phyloP scores from a whole-genome alignment of 106 monocot species.

The Narthecium ossifragum region DNA sequence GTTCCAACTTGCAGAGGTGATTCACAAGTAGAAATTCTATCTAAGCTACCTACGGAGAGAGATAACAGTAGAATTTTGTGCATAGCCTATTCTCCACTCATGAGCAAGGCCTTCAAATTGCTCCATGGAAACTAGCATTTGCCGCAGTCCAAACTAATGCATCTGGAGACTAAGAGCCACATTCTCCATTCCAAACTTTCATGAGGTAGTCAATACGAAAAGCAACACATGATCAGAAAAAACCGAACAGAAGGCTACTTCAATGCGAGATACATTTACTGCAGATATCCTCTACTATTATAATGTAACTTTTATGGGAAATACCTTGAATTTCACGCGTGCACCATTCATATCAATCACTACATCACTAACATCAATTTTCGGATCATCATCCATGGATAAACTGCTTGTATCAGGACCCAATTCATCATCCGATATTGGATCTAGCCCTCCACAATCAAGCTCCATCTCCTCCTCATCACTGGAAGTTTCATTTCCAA shows the following conservation, averaged over 20 bases:
- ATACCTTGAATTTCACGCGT: constrained; percentile 50
- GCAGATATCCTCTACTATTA: not conserved
- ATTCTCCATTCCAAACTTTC: too few relatives aligned
- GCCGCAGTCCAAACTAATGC: too few relatives aligned
- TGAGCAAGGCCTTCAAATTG: too few relatives aligned
- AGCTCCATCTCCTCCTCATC: constrained; percentile 17
- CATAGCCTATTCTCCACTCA: too few relatives aligned
- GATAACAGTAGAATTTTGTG: too few relatives aligned
- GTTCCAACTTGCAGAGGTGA: not conserved
- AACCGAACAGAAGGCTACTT: not conserved
- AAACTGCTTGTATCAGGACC: constrained; percentile 12
- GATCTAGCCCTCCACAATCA: constrained; percentile 21
- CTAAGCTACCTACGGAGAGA: not conserved
- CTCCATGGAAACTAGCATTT: too few relatives aligned
- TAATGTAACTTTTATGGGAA: not conserved
- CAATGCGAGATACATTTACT: not conserved
- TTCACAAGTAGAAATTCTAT: not conserved
- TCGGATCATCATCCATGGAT: constrained; percentile 6
- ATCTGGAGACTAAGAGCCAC: too few relatives aligned
- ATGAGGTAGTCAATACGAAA: too few relatives aligned
- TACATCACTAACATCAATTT: constrained; percentile 30
- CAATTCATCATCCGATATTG: constrained; percentile 8
- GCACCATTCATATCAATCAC: constrained; percentile 42
- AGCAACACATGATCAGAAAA: not conserved
- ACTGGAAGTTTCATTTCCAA: constrained; percentile 13